These are phyloP conservation scores for Xylaria flabelliformis DNA, from an alignment of 495 filamentous ascomycete genomes.

Conservation along the genomic window DNA sequence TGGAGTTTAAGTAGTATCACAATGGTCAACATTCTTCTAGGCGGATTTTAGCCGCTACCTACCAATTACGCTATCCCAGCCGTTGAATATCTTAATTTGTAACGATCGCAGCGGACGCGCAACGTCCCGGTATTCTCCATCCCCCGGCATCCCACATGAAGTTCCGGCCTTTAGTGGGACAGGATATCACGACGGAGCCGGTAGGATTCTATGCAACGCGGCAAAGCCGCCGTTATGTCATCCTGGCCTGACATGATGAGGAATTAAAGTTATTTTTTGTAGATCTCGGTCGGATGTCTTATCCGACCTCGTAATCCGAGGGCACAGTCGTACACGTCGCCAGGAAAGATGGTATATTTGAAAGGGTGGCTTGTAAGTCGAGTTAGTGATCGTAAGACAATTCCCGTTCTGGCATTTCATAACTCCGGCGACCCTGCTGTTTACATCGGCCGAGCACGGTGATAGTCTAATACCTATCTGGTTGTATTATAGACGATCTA, in stretches of 20 bases:
- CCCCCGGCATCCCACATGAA: neutral
- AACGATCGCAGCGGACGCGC: neutral
- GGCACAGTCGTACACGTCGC: neutral
- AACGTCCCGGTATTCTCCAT: neutral
- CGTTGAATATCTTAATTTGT: neutral
- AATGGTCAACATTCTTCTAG: neutral
- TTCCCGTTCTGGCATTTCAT: neutral
- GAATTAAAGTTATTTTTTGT: neutral
- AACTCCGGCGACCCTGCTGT: neutral
- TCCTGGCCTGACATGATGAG: neutral
- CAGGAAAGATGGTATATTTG: neutral
- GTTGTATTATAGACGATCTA: neutral
- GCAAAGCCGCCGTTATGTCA: neutral
- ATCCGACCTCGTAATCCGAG: neutral
- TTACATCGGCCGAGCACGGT: neutral
- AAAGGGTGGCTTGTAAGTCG: neutral
- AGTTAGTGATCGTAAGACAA: neutral
- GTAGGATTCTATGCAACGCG: neutral
- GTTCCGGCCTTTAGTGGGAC: neutral
- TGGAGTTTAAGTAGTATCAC: neutral
- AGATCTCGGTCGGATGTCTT: constrained; percentile 3
- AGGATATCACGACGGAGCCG: neutral
- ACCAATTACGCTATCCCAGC: neutral
- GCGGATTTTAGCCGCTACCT: neutral
- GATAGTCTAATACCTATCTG: neutral